These are phyloP conservation scores for Myxozyma vanderwaltii DNA, from an alignment of 805 yeast species.

Conservation along the genomic window DNA sequence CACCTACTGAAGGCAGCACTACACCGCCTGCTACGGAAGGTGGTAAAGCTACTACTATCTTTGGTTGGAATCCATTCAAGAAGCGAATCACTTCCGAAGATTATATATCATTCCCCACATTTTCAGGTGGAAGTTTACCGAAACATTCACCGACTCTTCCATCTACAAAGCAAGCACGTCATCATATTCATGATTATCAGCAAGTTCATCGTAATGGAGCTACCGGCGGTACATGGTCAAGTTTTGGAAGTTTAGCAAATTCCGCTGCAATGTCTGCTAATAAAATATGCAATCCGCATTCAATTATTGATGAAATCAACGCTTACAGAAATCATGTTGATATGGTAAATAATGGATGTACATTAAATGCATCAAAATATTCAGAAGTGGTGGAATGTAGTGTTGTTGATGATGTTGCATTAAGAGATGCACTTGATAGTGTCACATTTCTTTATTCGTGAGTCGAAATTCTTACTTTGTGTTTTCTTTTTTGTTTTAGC, in stretches of 20 bases:
- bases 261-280: slow-evolving; percentile 3
- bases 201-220: background rate
- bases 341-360: background rate
- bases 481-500: too few relatives aligned
- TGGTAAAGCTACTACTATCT: background rate
- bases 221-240: slow-evolving; percentile 1
- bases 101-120: slow-evolving; percentile 28
- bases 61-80: slow-evolving; percentile 7
- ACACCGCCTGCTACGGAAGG: background rate
- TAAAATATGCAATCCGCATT: slow-evolving; percentile 10
- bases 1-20: background rate
- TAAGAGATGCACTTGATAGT: slow-evolving; percentile 15
- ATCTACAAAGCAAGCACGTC: background rate
- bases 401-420: background rate
- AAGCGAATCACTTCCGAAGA: slow-evolving; percentile 10
- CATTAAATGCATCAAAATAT: slow-evolving; percentile 1
- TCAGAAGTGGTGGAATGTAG: background rate
- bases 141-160: background rate
- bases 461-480: too few relatives aligned
- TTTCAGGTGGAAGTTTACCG: background rate
- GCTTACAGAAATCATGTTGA: slow-evolving; percentile 3
- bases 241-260: slow-evolving; percentile 1
- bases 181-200: background rate
- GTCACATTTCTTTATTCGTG: background rate
- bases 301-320: slow-evolving; percentile 10